Evolutionary conservation across 192 early-diverging fungal genomes (phyloP), one percentile per base, ranked within the genome.

Genomic region (Linnemannia schmuckeri): DNA sequence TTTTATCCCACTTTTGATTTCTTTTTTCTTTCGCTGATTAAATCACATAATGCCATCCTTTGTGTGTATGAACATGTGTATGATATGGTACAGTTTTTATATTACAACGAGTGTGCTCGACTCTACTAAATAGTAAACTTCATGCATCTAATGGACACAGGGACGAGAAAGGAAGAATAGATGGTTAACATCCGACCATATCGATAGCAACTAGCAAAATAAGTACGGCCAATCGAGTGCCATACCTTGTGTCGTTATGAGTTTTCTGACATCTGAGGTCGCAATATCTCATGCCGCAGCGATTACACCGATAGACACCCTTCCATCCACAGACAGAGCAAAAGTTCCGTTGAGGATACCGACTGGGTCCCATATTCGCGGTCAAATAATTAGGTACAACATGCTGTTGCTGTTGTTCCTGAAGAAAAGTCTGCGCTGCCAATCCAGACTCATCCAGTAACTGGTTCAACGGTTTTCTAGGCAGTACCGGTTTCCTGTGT

Each of bases 201-300:
- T 46, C 44, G 44, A 46, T 10, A 46, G 12, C 2, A 46, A 46
- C 10, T 12, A 46, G 15, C 12, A 46, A 13, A 46, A 46, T 46
- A 13, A 46, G 44, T 12, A 13, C 12, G 18, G 20, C 49, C 1
- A 52, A 52, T 52, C 3, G 5, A 5, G 18, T 52, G 5, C 20
- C 49, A 52, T 52, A 93, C 83, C 93, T 91, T 17, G 94, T 95
- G 61, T 94, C 93, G 22, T 89, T 69, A 71, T 95, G 94, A 2
- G 93, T 91, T 12, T 87, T 82, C 72, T 90, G 88, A 76, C 94
- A 95, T 52, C 87, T 70, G 13, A 93, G 82, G 49, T 91, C 93
- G 72, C 94, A 95, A 46, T 93, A 95, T 18, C 91, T 87, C 91
- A 95, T 92, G 22, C 94, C 94, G 57, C 94, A 95, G 47, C 91